A percentile compares a stretch with the other conserved stretches of the same genome.
These are phyloP conservation scores for Podila verticillata DNA, from an alignment of 192 early-diverging fungal genomes.

Conservation along the genomic window DNA sequence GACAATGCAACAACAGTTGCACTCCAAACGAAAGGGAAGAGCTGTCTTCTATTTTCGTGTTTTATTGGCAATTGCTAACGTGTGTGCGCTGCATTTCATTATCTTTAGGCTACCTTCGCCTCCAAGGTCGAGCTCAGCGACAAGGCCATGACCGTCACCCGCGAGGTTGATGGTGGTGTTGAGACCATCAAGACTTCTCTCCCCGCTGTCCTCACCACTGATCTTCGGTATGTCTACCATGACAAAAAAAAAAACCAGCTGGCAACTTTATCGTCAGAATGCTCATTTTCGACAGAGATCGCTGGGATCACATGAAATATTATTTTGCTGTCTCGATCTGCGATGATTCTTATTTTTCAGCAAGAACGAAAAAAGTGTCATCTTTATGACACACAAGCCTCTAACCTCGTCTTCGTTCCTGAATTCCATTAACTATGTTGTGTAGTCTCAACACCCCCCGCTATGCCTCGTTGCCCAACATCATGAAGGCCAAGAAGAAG, in stretches of 20 bases:
- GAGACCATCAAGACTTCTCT: constrained; percentile 86
- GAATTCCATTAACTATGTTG: neutral
- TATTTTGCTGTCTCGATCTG: constrained; percentile 10
- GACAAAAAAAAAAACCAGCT: no score
- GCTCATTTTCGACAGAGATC: neutral
- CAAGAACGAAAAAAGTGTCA: neutral
- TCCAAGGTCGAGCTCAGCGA: constrained; percentile 88
- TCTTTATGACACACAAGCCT: neutral
- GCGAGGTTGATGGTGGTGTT: constrained; percentile 98
- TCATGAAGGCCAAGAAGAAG: constrained; percentile 99
- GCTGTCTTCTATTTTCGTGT: no score
- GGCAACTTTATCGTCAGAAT: no score
- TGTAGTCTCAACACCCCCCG: constrained; percentile 91
- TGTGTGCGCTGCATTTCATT: constrained; percentile 4
- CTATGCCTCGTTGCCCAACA: constrained; percentile 94
- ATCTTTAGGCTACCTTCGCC: constrained; percentile 90
- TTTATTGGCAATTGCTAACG: neutral
- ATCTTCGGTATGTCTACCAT: constrained; percentile 75
- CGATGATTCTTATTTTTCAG: constrained; percentile 1
- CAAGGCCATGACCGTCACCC: constrained; percentile 81
- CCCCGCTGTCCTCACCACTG: constrained; percentile 95
- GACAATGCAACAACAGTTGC: no score
- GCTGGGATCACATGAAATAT: constrained; percentile 2
- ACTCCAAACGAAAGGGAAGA: no score
- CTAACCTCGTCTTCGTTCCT: constrained; percentile 16